Evolutionary conservation across 169 alveolate genomes (phyloP).

Genomic region (Eimeria falciformis): DNA sequence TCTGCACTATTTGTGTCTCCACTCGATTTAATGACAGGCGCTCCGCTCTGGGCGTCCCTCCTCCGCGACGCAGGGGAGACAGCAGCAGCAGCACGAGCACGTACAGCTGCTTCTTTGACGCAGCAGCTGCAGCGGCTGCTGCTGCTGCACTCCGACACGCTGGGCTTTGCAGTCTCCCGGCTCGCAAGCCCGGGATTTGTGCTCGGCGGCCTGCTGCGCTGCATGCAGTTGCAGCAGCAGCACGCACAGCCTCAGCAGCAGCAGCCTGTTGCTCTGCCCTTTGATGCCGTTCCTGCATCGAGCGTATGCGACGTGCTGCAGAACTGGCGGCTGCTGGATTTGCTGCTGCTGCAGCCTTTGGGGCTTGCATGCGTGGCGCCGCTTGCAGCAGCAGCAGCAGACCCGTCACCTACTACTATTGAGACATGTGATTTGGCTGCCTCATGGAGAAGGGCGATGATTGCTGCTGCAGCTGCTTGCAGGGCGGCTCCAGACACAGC

Average conservation of each 20-base stretch:
- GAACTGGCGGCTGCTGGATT: conserved; percentile 19
- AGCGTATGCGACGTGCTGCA: background rate
- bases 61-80: conserved; percentile 3
- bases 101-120: conserved; percentile 4
- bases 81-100: conserved; percentile 44
- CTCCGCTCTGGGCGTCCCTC: conserved; percentile 12
- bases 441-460: background rate
- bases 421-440: background rate
- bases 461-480: conserved; percentile 26
- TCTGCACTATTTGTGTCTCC: conserved; percentile 18
- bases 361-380: conserved; percentile 47
- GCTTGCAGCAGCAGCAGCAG: conserved; percentile 14
- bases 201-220: conserved; percentile 35
- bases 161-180: conserved; percentile 20
- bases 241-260: conserved; percentile 44
- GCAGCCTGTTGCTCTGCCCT: background rate
- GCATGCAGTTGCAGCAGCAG: conserved; percentile 32
- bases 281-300: background rate
- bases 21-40: background rate
- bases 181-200: background rate
- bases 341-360: conserved; percentile 35
- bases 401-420: background rate
- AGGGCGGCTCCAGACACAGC: background rate
- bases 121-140: conserved; percentile 55
- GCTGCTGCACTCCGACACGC: conserved; percentile 26